Conservation (phyloP, 2,329 filamentous ascomycete species). For the Seiridium unicorne region DNA sequence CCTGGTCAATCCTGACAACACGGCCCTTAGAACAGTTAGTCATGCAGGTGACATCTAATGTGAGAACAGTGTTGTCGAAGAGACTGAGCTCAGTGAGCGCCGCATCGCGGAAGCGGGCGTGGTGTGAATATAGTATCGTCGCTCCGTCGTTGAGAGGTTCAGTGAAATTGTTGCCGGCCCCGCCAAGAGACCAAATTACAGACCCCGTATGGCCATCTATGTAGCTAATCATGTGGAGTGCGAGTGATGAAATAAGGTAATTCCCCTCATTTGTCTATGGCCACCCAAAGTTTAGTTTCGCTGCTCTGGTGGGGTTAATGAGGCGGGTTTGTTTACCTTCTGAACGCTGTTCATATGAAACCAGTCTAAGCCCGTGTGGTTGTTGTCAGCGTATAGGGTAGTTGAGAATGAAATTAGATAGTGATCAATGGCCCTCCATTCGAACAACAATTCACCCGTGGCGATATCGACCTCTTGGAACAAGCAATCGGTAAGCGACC, state of each 20-base stretch:
- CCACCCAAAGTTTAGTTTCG: too few species aligned
- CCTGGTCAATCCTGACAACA: not conserved
- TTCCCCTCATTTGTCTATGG: slow-evolving; percentile 27
- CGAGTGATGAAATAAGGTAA: slow-evolving; percentile 35
- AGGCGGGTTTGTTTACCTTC: slow-evolving; percentile 14
- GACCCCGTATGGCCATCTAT: slow-evolving; percentile 30
- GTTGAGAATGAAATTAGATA: slow-evolving; percentile 17
- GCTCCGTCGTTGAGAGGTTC: slow-evolving; percentile 33
- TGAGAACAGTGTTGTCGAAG: slow-evolving; percentile 37
- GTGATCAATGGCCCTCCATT: slow-evolving; percentile 33
- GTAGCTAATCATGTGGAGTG: slow-evolving; percentile 27
- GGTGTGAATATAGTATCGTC: slow-evolving; percentile 35
- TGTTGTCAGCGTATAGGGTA: slow-evolving; percentile 6
- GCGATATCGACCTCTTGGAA: slow-evolving; percentile 37
- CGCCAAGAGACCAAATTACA: slow-evolving; percentile 36
- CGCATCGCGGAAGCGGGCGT: slow-evolving; percentile 31
- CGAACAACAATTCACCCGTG: slow-evolving; percentile 34
- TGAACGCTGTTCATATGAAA: slow-evolving; percentile 37
- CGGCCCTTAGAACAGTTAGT: not conserved
- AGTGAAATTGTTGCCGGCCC: slow-evolving; percentile 33
- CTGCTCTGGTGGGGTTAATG: too few species aligned
- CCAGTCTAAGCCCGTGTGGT: slow-evolving; percentile 29
- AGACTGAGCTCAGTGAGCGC: slow-evolving; percentile 29
- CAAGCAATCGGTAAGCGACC: slow-evolving; percentile 6
- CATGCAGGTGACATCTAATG: slow-evolving; percentile 30